phyloP scores from a whole-genome alignment of 495 filamentous ascomycete species.

The Penicillium cinerascens region DNA sequence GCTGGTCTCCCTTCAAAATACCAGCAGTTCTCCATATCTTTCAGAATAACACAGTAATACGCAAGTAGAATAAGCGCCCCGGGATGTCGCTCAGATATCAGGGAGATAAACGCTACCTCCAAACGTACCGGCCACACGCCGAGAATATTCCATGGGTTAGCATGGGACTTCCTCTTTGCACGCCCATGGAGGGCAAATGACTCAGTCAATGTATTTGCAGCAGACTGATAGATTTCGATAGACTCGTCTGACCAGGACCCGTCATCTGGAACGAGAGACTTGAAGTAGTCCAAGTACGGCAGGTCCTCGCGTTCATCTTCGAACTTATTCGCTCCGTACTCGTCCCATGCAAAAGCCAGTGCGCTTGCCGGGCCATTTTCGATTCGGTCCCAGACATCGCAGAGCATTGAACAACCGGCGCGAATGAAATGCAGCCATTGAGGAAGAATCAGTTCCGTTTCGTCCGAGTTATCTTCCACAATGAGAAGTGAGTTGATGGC shows the following conservation, averaged over 20 bases:
- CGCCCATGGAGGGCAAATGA: constrained; percentile 13
- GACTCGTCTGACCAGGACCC: constrained; percentile 9
- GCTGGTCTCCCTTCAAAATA: constrained; percentile 29
- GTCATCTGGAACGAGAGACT: constrained; percentile 4
- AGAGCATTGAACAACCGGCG: constrained; percentile 14
- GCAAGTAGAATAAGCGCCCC: constrained; percentile 37
- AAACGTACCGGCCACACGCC: constrained; percentile 32
- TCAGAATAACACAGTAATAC: constrained; percentile 36
- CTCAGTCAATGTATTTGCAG: constrained; percentile 8
- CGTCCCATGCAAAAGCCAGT: constrained; percentile 15
- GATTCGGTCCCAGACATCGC: constrained; percentile 16
- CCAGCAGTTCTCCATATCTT: constrained; percentile 27
- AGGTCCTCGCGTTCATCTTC: not conserved
- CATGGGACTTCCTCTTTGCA: not conserved
- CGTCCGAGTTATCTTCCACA: not conserved
- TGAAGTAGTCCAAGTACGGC: constrained; percentile 12
- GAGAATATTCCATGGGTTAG: constrained; percentile 17
- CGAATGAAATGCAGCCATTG: constrained; percentile 21
- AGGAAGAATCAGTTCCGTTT: constrained; percentile 4
- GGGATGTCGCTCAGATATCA: constrained; percentile 29
- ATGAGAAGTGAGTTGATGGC: constrained; percentile 10
- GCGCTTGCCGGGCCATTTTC: constrained; percentile 8
- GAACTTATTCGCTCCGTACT: not conserved
- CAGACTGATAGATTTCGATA: constrained; percentile 9
- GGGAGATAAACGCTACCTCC: constrained; percentile 22